A percentile compares a stretch with the other conserved stretches of the same genome.
These are phyloP conservation scores for Cylindricascospora bacillispora DNA, from an alignment of 1,139 yeast species.

Conservation along the genomic window DNA sequence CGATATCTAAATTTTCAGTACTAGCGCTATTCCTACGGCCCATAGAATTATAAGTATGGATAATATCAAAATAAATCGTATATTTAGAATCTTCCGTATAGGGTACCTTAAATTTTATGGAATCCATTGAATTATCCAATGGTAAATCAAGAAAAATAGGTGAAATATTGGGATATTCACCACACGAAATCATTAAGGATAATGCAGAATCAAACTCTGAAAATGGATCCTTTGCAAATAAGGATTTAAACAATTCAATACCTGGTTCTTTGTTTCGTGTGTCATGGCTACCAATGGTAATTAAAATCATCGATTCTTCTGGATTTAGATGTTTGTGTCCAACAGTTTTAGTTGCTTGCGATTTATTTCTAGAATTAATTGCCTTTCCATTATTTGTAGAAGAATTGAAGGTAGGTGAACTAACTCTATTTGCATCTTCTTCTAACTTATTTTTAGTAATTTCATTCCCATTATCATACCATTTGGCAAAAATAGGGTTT, in stretches of 20 bases:
- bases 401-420: background rate
- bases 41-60: conserved; percentile 69
- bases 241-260: conserved; percentile 50
- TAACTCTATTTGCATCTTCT: background rate
- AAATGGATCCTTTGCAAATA: conserved; percentile 53
- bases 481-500: conserved; percentile 10
- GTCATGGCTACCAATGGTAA: conserved; percentile 83
- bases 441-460: background rate
- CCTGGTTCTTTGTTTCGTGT: conserved; percentile 48
- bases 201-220: conserved; percentile 74
- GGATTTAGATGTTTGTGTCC: conserved; percentile 66
- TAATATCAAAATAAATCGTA: conserved; percentile 69
- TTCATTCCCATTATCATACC: background rate
- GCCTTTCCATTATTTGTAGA: conserved; percentile 5
- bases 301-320: conserved; percentile 55
- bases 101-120: conserved; percentile 59
- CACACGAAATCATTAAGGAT: conserved; percentile 57
- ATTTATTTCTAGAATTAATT: conserved; percentile 1
- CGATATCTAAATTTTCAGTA: background rate
- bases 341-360: conserved; percentile 58
- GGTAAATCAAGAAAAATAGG: conserved; percentile 71
- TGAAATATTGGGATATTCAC: conserved; percentile 41
- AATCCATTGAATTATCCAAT: conserved; percentile 75
- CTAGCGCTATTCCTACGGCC: background rate
- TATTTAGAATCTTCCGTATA: conserved; percentile 40